These are phyloP conservation scores for Trypanosoma caninum DNA, from an alignment of 208 protist genomes.

Conservation along the genomic window DNA sequence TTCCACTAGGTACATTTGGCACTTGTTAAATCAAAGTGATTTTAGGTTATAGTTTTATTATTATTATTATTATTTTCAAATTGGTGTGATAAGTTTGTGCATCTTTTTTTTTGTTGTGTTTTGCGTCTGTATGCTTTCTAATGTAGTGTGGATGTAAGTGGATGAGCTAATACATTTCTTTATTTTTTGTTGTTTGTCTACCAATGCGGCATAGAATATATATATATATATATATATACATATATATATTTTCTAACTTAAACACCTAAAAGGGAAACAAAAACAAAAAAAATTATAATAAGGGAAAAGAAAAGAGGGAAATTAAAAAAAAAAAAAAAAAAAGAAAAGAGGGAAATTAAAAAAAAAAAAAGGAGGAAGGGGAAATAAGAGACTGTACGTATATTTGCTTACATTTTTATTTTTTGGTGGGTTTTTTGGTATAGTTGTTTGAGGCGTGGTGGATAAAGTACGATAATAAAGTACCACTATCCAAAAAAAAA, in stretches of 20 bases:
- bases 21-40: not conserved
- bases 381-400: not conserved
- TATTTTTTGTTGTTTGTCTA: too few species aligned
- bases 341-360: not conserved
- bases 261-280: slow-evolving; percentile 4
- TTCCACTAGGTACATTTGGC: not conserved
- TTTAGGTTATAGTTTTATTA: not conserved
- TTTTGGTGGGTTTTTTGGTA: slow-evolving; percentile 21
- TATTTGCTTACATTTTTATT: slow-evolving; percentile 55
- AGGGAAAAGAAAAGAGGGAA: not conserved
- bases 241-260: not conserved
- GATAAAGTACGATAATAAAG: not conserved
- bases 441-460: not conserved
- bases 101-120: too few species aligned
- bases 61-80: not conserved
- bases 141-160: too few species aligned
- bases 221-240: too few species aligned
- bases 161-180: too few species aligned
- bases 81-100: too few species aligned
- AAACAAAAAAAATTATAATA: slow-evolving; percentile 3
- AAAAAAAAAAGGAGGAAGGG: slow-evolving; percentile 1
- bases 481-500: not conserved
- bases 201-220: too few species aligned
- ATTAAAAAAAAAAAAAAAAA: slow-evolving; percentile 13
- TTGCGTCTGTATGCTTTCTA: too few species aligned